A percentile compares a stretch with the other conserved stretches of the same genome.
Evolutionary conservation across 768 basidiomycete genomes (phyloP).

Genomic region (Kwoniella heveanensis): DNA sequence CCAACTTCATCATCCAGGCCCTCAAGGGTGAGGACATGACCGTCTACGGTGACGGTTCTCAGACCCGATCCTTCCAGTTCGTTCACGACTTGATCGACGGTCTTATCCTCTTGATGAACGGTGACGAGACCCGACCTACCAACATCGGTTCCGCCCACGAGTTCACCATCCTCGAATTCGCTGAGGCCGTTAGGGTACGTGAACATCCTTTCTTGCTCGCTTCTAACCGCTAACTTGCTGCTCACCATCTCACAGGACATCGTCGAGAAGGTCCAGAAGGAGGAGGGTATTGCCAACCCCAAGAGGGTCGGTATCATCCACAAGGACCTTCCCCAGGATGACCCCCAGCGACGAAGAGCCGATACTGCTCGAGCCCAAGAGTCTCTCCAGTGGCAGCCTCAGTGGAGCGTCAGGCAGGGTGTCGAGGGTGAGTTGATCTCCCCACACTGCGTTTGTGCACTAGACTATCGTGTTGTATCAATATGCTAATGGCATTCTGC

Average conservation of each 20-base stretch:
- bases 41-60: slow-evolving; percentile 88
- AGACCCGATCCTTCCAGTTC: slow-evolving; percentile 90
- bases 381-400: slow-evolving; percentile 81
- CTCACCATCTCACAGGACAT: slow-evolving; percentile 61
- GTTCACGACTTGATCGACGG: slow-evolving; percentile 97
- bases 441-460: no score
- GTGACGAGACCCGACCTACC: slow-evolving; percentile 85
- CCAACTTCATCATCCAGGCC: slow-evolving; percentile 98
- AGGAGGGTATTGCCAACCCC: slow-evolving; percentile 58
- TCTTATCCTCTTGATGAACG: slow-evolving; percentile 73
- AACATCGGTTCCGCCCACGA: slow-evolving; percentile 96
- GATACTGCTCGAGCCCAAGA: slow-evolving; percentile 90
- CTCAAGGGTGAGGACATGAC: slow-evolving; percentile 96
- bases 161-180: slow-evolving; percentile 93
- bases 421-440: slow-evolving; percentile 63
- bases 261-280: slow-evolving; percentile 87
- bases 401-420: slow-evolving; percentile 90
- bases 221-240: no score
- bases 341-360: slow-evolving; percentile 90
- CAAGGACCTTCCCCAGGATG: slow-evolving; percentile 58
- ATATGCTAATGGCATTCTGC: slow-evolving; percentile 6
- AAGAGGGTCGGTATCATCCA: slow-evolving; percentile 56
- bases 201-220: neutral
- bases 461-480: no score
- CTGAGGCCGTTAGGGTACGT: slow-evolving; percentile 72